These are phyloP conservation scores for Ceratonia siliqua DNA, from an alignment of 306 rosid genomes.

Conservation along the genomic window DNA sequence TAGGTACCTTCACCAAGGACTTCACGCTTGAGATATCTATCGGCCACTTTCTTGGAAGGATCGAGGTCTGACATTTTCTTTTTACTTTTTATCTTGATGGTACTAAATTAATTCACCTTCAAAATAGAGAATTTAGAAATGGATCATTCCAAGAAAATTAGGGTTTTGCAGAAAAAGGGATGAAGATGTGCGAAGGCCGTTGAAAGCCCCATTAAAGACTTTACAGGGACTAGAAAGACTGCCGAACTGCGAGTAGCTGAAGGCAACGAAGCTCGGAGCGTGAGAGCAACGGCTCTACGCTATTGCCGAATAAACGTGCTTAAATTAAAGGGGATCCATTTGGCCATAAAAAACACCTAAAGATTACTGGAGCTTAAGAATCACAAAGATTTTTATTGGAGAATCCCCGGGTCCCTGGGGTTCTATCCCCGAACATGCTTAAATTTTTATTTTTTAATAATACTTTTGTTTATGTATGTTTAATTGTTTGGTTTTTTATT, in stretches of 20 bases:
- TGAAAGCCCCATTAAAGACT: background rate
- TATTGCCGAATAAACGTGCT: background rate
- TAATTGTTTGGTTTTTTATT: too few species aligned
- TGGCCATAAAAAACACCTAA: too few species aligned
- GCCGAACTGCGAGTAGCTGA: background rate
- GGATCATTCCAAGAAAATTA: background rate
- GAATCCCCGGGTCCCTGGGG: background rate
- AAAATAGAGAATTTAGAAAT: background rate
- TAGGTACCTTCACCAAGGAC: conserved; percentile 97
- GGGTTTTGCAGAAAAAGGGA: background rate
- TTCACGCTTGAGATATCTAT: conserved; percentile 94
- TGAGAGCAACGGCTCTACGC: conserved; percentile 17
- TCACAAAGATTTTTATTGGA: background rate
- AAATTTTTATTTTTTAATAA: too few species aligned
- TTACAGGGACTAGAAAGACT: background rate
- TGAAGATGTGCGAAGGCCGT: background rate
- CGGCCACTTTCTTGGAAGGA: conserved; percentile 84
- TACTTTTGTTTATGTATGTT: too few species aligned
- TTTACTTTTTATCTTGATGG: background rate
- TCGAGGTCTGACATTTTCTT: conserved; percentile 46
- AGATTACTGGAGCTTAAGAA: background rate
- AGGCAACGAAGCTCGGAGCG: background rate
- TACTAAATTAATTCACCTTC: background rate
- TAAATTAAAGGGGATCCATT: too few species aligned
- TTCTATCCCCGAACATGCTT: too few species aligned